Evolutionary conservation across 2,329 filamentous ascomycete species (phyloP).

Genomic region (Fusarium fracticaudum): DNA sequence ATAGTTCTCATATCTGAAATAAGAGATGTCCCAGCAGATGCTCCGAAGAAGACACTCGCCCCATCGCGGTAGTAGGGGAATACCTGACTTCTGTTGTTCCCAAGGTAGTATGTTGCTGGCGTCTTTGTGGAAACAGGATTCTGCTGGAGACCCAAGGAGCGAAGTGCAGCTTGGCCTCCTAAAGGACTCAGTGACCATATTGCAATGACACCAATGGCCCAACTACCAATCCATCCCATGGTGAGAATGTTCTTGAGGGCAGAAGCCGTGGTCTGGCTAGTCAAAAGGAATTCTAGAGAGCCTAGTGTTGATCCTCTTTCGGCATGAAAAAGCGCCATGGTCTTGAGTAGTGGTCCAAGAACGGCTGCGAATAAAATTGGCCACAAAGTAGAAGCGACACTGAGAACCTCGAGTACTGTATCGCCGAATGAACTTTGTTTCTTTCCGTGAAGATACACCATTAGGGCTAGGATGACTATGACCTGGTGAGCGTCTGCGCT

Average conservation of each 20-base stretch:
- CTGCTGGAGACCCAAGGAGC: background rate
- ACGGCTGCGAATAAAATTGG: conserved; percentile 13
- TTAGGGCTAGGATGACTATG: no score
- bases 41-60: no score
- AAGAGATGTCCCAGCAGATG: no score
- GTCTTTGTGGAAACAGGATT: rapidly evolving
- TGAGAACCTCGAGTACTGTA: background rate
- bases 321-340: background rate
- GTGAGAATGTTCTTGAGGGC: background rate
- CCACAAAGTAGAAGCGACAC: conserved; percentile 5
- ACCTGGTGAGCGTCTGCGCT: no score
- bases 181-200: background rate
- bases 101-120: background rate
- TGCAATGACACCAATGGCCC: rapidly evolving
- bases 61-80: no score
- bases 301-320: background rate
- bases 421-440: background rate
- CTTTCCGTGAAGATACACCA: background rate
- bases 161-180: background rate
- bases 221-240: background rate
- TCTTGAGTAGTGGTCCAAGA: background rate
- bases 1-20: background rate
- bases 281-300: background rate
- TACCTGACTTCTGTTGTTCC: background rate
- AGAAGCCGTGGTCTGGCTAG: background rate